A percentile compares a stretch with the other conserved stretches of the same genome.
phyloP scores from a whole-genome alignment of 2,329 filamentous ascomycete genomes.

The Fusarium incarnatum region DNA sequence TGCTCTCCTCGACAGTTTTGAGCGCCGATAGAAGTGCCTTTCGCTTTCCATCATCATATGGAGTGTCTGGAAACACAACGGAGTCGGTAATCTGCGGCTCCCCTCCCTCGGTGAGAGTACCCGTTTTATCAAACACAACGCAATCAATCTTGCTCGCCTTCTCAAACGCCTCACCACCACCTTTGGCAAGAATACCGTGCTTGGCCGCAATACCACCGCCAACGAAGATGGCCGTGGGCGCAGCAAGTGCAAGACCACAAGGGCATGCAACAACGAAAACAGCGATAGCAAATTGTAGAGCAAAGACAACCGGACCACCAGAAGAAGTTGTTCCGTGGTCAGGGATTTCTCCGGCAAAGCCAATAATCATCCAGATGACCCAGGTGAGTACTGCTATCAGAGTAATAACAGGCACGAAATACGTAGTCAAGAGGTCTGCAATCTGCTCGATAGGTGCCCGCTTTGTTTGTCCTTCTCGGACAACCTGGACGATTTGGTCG shows the following conservation, averaged over 20 bases:
- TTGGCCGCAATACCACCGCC: constrained; percentile 83
- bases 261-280: constrained; percentile 91
- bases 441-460: constrained; percentile 81
- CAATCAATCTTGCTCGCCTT: constrained; percentile 82
- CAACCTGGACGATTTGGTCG: constrained; percentile 81
- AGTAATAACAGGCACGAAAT: constrained; percentile 81
- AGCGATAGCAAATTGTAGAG: constrained; percentile 84
- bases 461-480: constrained; percentile 81
- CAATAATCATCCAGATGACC: constrained; percentile 76
- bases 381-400: constrained; percentile 77
- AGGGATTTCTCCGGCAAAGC: constrained; percentile 68
- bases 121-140: constrained; percentile 90
- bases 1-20: constrained; percentile 74
- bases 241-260: constrained; percentile 85
- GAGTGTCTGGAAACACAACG: constrained; percentile 53
- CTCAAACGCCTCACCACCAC: constrained; percentile 87
- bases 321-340: constrained; percentile 65
- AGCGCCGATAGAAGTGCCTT: constrained; percentile 63
- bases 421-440: constrained; percentile 77
- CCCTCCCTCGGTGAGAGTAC: constrained; percentile 80
- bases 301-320: constrained; percentile 78
- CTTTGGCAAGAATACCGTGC: constrained; percentile 83
- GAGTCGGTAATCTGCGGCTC: constrained; percentile 75
- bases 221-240: constrained; percentile 86
- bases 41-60: constrained; percentile 39